Evolutionary conservation across 805 yeast genomes (phyloP), one percentile per base, ranked within the genome.

Genomic region (Komagataella kurtzmanii): DNA sequence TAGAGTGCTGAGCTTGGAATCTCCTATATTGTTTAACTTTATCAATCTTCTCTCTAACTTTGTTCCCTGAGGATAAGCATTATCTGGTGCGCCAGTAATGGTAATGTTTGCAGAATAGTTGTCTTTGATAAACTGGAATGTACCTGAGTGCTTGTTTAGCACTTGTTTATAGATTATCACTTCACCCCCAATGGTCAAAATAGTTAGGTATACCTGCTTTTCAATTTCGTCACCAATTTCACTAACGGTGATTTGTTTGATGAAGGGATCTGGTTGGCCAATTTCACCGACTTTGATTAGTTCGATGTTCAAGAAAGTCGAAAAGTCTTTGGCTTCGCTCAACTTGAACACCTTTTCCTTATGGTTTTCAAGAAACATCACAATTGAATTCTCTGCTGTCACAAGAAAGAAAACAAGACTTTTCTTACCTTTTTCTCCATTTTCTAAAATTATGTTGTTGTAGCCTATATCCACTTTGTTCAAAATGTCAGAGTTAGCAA

Each of bases 161-260:
- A 66, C 79, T 43, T 81, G 67, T 57, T 79, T 80, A 63, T 88
- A 89, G 50, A 85, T 67, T 43, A 79, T 69, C 2, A 88, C 68
- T 62, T 88, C 93, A 58, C 95, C 95, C 51, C 95, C 93, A 61
- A 81, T 78, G 0, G 95, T 88, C 50, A 88, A 66, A 6, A 87
- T 71, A 0, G 88, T 74, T 53, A 89, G 63, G 61, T 80, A 80
- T 57, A 85, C 89, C 49, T 81, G 83, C 47, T 75, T 72, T 24
- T 61, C 55, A 40, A 62, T 56, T 7, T 66, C 62, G 58, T 84
- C 86, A 4, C 96, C 96, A 30, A 88, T 60, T 48, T 75, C 76
- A 47, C 80, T 75, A 17, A 79, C 66, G 63, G 83, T 74, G 14
- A 73, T 69, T 63, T 85, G 88, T 60, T 85, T 85, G 56, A 85